A percentile compares a stretch with the other conserved stretches of the same genome.
Evolutionary conservation across 2,329 filamentous ascomycete species (phyloP).

Genomic region (Eurotiales sp.): DNA sequence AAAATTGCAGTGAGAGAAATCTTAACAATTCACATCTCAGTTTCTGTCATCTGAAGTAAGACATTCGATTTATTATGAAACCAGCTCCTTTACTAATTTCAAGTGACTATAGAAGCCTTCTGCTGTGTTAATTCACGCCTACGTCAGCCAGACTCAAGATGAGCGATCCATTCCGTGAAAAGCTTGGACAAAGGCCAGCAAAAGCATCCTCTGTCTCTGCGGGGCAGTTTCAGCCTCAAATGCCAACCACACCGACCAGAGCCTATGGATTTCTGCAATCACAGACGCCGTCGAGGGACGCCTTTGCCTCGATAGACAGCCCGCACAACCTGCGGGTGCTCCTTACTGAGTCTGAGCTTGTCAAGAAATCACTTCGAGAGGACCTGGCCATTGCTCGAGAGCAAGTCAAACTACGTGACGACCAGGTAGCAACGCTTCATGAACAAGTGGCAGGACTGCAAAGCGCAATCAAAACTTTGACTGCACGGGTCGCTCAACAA

Average conservation of each 20-base stretch:
- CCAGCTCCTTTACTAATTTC: too few species aligned
- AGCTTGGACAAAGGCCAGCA: not conserved
- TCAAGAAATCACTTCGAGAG: not conserved
- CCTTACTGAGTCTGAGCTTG: not conserved
- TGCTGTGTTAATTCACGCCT: too few species aligned
- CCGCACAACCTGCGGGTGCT: not conserved
- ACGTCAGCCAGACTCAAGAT: too few species aligned
- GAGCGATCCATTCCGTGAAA: not conserved
- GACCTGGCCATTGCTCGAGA: slow-evolving; percentile 12
- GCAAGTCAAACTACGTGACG: not conserved
- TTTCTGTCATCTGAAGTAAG: too few species aligned
- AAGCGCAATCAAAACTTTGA: slow-evolving; percentile 17
- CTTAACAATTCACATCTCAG: too few species aligned
- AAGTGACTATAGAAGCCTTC: not conserved
- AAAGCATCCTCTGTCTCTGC: not conserved
- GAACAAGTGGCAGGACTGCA: slow-evolving; percentile 8
- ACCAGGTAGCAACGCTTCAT: slow-evolving; percentile 7
- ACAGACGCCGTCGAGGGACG: not conserved
- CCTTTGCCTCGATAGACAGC: not conserved
- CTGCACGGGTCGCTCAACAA: slow-evolving; percentile 20
- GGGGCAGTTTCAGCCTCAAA: not conserved
- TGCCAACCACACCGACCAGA: not conserved
- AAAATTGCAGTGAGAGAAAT: too few species aligned
- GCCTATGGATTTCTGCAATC: not conserved
- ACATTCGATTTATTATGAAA: too few species aligned